phyloP scores from a whole-genome alignment of 1,284 basidiomycete species.

The Sphaerobolus stellatus region DNA sequence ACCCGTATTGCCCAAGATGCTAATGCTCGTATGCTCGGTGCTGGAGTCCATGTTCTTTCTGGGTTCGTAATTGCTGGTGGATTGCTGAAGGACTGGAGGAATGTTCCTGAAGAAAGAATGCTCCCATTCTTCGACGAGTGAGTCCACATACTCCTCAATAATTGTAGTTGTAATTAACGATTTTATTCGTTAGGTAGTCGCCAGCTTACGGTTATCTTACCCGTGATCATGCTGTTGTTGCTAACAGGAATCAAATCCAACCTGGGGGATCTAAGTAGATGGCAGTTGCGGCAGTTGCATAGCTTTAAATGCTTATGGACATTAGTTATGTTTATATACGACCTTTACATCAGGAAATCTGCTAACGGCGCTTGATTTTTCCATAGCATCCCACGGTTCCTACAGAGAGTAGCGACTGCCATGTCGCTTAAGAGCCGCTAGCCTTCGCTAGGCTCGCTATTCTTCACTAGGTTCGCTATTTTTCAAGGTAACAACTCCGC shows the following conservation, averaged over 20 bases:
- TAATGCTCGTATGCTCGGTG: slow-evolving; percentile 46
- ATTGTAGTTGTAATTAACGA: slow-evolving; percentile 3
- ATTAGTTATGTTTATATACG: no score
- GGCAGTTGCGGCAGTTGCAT: no score
- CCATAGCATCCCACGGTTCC: no score
- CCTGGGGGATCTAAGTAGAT: neutral
- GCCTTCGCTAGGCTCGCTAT: no score
- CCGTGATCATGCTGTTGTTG: slow-evolving; percentile 40
- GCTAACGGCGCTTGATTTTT: no score
- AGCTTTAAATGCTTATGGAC: no score
- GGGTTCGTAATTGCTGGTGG: slow-evolving; percentile 42
- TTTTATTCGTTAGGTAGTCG: slow-evolving; percentile 32
- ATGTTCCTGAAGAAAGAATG: slow-evolving; percentile 38
- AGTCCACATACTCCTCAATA: slow-evolving; percentile 16
- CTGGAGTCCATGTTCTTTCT: slow-evolving; percentile 44
- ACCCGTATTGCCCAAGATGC: slow-evolving; percentile 41
- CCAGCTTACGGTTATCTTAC: slow-evolving; percentile 39
- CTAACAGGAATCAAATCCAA: neutral
- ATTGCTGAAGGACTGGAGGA: slow-evolving; percentile 49
- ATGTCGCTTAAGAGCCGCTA: no score
- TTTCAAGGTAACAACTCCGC: no score
- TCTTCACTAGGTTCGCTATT: no score
- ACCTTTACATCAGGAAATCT: no score
- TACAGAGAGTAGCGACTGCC: no score
- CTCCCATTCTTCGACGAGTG: slow-evolving; percentile 44